A percentile compares a stretch with the other conserved stretches of the same genome.
Evolutionary conservation across 2,329 filamentous ascomycete species (phyloP).

Genomic region (Grosmannia huntii): DNA sequence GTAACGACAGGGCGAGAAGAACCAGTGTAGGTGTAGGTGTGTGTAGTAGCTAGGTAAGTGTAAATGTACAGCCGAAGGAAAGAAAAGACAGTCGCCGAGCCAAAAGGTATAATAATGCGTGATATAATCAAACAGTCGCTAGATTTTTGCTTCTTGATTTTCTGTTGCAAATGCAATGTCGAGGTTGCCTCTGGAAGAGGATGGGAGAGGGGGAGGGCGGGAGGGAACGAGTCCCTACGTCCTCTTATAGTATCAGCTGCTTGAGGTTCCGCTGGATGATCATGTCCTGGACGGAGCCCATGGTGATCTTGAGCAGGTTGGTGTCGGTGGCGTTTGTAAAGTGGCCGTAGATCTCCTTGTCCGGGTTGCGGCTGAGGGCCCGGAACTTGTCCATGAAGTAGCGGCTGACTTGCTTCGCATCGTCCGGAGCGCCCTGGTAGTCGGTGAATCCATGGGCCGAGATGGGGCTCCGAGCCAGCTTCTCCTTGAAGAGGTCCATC

Average conservation of each 20-base stretch:
- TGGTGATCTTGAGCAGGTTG: slow-evolving; percentile 72
- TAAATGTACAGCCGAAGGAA: neutral
- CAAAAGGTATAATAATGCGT: neutral
- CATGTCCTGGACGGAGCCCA: slow-evolving; percentile 79
- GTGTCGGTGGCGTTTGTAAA: slow-evolving; percentile 53
- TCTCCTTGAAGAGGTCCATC: slow-evolving; percentile 74
- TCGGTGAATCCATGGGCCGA: slow-evolving; percentile 65
- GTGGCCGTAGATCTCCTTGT: slow-evolving; percentile 51
- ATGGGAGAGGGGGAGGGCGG: no score
- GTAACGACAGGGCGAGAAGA: neutral
- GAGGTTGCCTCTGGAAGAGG: no score
- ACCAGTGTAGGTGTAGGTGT: neutral
- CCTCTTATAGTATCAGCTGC: slow-evolving; percentile 54
- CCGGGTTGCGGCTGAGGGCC: slow-evolving; percentile 56
- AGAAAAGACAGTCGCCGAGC: neutral
- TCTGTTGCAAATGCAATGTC: neutral
- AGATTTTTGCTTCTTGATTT: neutral
- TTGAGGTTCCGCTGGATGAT: slow-evolving; percentile 76
- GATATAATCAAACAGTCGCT: neutral
- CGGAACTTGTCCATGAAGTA: slow-evolving; percentile 76
- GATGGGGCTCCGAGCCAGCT: slow-evolving; percentile 58
- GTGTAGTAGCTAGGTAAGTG: neutral
- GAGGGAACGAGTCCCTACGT: neutral
- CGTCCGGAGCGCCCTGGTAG: slow-evolving; percentile 57
- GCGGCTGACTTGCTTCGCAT: slow-evolving; percentile 62